These are phyloP conservation scores for Picea glauca DNA, from an alignment of 75 land plant genomes.

Conservation along the genomic window DNA sequence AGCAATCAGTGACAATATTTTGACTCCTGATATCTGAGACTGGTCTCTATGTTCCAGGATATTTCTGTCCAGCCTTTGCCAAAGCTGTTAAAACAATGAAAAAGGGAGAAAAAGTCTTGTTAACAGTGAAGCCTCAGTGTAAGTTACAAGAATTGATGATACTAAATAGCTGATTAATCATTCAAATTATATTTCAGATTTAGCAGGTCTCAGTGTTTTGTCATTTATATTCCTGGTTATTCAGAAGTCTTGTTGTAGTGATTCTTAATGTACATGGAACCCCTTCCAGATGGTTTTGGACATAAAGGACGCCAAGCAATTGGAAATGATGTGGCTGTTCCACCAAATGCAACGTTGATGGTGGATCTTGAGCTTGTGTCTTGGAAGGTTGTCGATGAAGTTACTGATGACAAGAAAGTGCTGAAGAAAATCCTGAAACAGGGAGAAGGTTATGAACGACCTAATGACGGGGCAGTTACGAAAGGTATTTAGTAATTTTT, in stretches of 20 bases:
- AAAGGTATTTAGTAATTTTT: slow-evolving; percentile 23
- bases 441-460: slow-evolving; percentile 70
- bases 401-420: slow-evolving; percentile 66
- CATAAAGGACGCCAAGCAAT: slow-evolving; percentile 51
- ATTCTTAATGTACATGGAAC: not conserved
- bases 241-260: not conserved
- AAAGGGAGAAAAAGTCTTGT: slow-evolving; percentile 61
- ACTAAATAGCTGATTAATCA: not conserved
- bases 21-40: no score
- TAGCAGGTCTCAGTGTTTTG: not conserved
- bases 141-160: slow-evolving; percentile 13
- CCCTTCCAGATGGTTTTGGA: slow-evolving; percentile 64
- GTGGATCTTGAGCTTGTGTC: slow-evolving; percentile 63
- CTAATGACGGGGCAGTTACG: slow-evolving; percentile 75
- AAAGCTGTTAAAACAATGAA: slow-evolving; percentile 88
- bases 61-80: slow-evolving; percentile 69
- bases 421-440: slow-evolving; percentile 66
- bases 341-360: slow-evolving; percentile 55
- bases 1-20: not conserved
- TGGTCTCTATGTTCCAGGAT: slow-evolving; percentile 31
- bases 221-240: not conserved
- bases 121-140: slow-evolving; percentile 84
- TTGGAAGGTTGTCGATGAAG: slow-evolving; percentile 72
- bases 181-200: not conserved
- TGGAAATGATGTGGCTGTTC: slow-evolving; percentile 43